Conservation (phyloP, 2,329 filamentous ascomycete species). For the Bipolaris gigantea region DNA sequence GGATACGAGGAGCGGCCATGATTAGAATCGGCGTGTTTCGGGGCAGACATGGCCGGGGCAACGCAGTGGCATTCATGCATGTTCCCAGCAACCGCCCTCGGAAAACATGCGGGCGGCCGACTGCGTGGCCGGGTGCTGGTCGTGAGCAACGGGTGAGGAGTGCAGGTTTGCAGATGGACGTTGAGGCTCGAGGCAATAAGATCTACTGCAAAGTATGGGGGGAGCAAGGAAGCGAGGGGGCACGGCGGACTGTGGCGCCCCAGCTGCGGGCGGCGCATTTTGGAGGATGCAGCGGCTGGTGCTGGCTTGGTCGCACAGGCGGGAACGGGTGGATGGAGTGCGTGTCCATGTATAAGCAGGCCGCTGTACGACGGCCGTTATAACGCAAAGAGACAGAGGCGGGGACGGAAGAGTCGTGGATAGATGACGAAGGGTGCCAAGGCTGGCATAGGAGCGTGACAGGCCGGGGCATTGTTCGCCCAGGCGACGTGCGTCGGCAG, state of each 20-base stretch:
- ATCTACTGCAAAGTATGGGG: neutral
- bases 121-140: neutral
- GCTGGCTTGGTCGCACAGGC: neutral
- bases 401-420: slow-evolving; percentile 7
- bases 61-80: neutral
- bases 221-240: neutral
- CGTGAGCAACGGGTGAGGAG: neutral
- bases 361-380: neutral
- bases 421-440: slow-evolving; percentile 7
- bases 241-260: neutral
- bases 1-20: slow-evolving; percentile 4
- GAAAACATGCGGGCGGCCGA: neutral
- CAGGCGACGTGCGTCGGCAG: neutral
- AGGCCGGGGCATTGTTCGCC: slow-evolving; percentile 3
- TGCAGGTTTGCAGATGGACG: neutral
- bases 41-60: neutral
- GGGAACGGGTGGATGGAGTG: neutral
- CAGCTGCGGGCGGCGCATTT: neutral
- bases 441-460: neutral
- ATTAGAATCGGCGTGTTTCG: slow-evolving; percentile 3
- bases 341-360: neutral
- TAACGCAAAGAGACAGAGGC: neutral
- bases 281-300: neutral
- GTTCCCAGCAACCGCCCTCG: neutral
- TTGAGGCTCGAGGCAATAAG: neutral